Base-by-base conservation (phyloP, 2,329 filamentous ascomycete species). In the Colletotrichum aenigma region DNA sequence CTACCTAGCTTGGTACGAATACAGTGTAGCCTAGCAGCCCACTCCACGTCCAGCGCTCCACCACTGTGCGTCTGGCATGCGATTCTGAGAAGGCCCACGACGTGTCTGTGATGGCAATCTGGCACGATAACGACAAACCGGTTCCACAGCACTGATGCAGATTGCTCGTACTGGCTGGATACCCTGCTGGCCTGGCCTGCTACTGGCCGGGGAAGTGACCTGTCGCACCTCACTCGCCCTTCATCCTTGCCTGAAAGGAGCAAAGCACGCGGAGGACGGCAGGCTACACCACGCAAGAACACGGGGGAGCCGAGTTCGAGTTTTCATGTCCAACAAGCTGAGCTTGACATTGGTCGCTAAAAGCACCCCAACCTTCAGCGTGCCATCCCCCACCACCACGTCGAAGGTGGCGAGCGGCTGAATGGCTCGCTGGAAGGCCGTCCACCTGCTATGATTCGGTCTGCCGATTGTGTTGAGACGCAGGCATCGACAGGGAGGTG, bases 81-180 rank as follows among this genome's bases (percentile, higher is more conserved):
- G 70, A 67, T 68, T 73, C 21, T 73, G 34, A 30, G 24, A 61
- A 21, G 73, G 70, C 24, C 55, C 69, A 73, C 73, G 73, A 73
- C 73, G 73, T 75, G 68, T 75, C 18, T 58, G 64, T 75, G 73
- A 75, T 75, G 73, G 70, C 70, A 73, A 73, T 75, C 66, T 66
- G 69, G 38, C 36, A 64, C 70, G 70, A 73, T 75, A 75, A 68
- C 73, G 62, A 75, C 56, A 73, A 60, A 43, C 26, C 56, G 70
- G 74, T 58, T 60, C 74, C 74, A 73, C 74, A 48, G 66, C 8
- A 70, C 62, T 52, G 34, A 58, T 52, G 34, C 7, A 48, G 64
- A 52, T 65, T 58, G 58, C 55, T 64, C 52, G 32, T 55, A 66
- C 62, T 61, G 26, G 55, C 43, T 58, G 21, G n/a, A n/a, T 72